Evolutionary conservation across 371 early-diverging fungal species (phyloP).

Genomic region (Nematocida homosporus): DNA sequence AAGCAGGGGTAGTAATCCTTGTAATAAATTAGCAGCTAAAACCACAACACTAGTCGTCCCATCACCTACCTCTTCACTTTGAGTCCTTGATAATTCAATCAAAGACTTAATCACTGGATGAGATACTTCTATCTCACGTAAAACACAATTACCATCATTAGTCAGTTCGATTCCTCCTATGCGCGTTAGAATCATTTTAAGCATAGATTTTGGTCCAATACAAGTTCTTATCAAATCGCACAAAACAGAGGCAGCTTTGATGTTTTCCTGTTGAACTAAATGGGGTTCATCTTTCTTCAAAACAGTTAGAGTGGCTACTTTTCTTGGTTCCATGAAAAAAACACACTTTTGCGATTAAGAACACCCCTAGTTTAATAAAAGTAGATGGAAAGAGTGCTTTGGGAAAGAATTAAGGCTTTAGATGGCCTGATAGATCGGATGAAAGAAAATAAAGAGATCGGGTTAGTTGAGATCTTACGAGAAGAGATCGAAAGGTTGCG

Average conservation of each 20-base stretch:
- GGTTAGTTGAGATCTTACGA: constrained; percentile 63
- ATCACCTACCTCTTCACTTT: constrained; percentile 99
- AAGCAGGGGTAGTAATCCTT: constrained; percentile 67
- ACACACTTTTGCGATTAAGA: constrained; percentile 6
- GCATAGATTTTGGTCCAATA: constrained; percentile 96
- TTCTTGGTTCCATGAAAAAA: constrained; percentile 28
- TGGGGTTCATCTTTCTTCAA: constrained; percentile 56
- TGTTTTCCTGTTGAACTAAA: constrained; percentile 59
- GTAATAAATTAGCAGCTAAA: constrained; percentile 69
- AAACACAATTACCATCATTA: constrained; percentile 97
- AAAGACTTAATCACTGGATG: constrained; percentile 98
- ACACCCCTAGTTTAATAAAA: constrained; percentile 28
- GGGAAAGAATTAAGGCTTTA: constrained; percentile 62
- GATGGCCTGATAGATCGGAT: constrained; percentile 61
- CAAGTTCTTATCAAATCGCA: constrained; percentile 84
- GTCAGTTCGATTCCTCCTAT: constrained; percentile 98
- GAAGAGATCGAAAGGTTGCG: constrained; percentile 66
- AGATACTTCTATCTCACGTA: constrained; percentile 96
- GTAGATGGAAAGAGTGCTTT: constrained; percentile 59
- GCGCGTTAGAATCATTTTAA: constrained; percentile 98
- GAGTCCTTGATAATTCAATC: constrained; percentile 96
- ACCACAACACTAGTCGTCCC: constrained; percentile 98
- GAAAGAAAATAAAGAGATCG: constrained; percentile 57
- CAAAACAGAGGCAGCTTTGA: constrained; percentile 57
- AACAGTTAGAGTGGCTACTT: constrained; percentile 54